Conservation (phyloP, 495 filamentous ascomycete species). For the Penicillium angulare region DNA sequence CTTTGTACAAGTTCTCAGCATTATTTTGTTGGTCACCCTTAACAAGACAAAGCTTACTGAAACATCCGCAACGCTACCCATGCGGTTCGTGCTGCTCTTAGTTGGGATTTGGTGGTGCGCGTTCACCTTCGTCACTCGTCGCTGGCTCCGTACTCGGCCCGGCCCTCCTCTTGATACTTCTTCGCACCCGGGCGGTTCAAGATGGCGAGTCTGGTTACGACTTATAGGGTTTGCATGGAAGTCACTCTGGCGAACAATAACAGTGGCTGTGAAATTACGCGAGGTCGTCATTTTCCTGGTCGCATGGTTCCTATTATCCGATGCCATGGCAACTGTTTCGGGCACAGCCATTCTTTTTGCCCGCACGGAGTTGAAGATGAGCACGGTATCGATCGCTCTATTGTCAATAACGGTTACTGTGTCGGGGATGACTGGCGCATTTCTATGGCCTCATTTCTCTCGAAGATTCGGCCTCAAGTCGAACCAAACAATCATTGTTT, state of each 20-base stretch:
- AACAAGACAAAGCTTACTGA: constrained; percentile 57
- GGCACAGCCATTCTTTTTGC: constrained; percentile 91
- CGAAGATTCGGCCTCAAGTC: constrained; percentile 59
- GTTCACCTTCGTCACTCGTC: constrained; percentile 78
- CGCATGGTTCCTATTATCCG: constrained; percentile 86
- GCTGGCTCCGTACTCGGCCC: constrained; percentile 79
- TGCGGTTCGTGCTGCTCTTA: constrained; percentile 73
- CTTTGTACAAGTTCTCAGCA: constrained; percentile 71
- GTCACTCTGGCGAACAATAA: constrained; percentile 73
- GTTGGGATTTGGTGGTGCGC: constrained; percentile 87
- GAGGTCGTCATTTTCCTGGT: constrained; percentile 80
- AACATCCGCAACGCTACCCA: constrained; percentile 40
- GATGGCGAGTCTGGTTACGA: constrained; percentile 34
- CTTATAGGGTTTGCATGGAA: constrained; percentile 79
- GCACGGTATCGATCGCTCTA: constrained; percentile 68
- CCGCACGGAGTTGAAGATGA: constrained; percentile 81
- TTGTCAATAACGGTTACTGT: constrained; percentile 82
- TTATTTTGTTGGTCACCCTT: constrained; percentile 63
- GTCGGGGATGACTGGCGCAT: constrained; percentile 77
- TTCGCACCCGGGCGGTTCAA: constrained; percentile 8
- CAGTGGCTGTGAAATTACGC: constrained; percentile 67
- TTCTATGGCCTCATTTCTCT: constrained; percentile 75
- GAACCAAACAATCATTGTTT: constrained; percentile 78
- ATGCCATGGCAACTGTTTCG: constrained; percentile 85
- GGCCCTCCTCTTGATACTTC: constrained; percentile 63